A percentile compares a stretch with the other conserved stretches of the same genome.
Evolutionary conservation across 495 filamentous ascomycete genomes (phyloP).

Genomic region (Xylaria flabelliformis): DNA sequence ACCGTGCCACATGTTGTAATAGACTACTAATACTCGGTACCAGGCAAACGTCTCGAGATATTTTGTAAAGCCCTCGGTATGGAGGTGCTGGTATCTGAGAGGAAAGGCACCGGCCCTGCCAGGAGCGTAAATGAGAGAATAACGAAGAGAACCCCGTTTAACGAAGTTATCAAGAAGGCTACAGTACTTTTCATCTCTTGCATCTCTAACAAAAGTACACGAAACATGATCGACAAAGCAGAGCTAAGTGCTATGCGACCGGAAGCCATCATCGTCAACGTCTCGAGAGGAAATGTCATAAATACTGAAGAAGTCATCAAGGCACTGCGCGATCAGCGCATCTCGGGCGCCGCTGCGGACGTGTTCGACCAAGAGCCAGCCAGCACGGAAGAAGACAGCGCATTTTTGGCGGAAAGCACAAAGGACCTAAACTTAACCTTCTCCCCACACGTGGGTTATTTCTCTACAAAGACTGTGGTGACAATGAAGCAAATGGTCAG

Average conservation of each 20-base stretch:
- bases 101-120: constrained; percentile 42
- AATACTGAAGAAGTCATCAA: constrained; percentile 53
- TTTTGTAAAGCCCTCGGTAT: constrained; percentile 52
- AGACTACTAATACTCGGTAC: neutral
- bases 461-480: constrained; percentile 24
- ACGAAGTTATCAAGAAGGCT: constrained; percentile 46
- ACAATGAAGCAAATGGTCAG: constrained; percentile 29
- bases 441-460: constrained; percentile 39
- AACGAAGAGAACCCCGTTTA: constrained; percentile 47
- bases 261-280: constrained; percentile 58
- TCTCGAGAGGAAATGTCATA: constrained; percentile 60
- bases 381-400: constrained; percentile 27
- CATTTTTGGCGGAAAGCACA: constrained; percentile 33
- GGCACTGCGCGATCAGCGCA: constrained; percentile 52
- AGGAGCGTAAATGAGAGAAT: constrained; percentile 18
- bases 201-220: constrained; percentile 46
- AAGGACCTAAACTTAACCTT: constrained; percentile 40
- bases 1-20: too few relatives aligned
- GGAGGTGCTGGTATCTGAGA: constrained; percentile 55
- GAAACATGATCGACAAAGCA: constrained; percentile 48
- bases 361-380: constrained; percentile 60
- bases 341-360: constrained; percentile 59
- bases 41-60: constrained; percentile 39
- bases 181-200: constrained; percentile 56
- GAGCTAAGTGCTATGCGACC: constrained; percentile 56